These are phyloP conservation scores for Claviceps citrina DNA, from an alignment of 2,329 filamentous ascomycete species.

Conservation along the genomic window DNA sequence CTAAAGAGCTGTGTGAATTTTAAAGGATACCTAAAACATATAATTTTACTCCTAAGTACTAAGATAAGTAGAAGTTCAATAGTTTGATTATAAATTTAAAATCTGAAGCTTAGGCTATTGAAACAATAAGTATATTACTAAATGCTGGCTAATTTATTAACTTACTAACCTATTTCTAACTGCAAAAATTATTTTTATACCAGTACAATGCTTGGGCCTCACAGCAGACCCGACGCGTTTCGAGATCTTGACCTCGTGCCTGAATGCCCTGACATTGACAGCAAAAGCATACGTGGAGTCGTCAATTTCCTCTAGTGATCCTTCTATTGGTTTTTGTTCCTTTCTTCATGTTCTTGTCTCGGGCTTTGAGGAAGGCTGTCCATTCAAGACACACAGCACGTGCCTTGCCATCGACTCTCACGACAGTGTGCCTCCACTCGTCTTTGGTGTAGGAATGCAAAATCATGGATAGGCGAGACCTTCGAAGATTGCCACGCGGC, in stretches of 20 bases:
- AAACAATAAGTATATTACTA: too few species aligned
- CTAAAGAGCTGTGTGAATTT: too few species aligned
- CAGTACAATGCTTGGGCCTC: too few species aligned
- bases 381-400: neutral
- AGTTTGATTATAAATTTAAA: too few species aligned
- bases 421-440: neutral
- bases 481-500: conserved; percentile 35
- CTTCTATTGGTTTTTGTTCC: neutral
- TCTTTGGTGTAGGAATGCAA: neutral
- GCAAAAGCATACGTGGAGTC: neutral
- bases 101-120: too few species aligned
- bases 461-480: conserved; percentile 27
- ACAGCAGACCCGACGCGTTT: too few species aligned
- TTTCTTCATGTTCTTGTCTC: neutral
- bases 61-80: too few species aligned
- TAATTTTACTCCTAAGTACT: too few species aligned
- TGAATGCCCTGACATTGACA: neutral
- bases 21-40: too few species aligned
- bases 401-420: neutral
- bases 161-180: too few species aligned
- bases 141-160: too few species aligned
- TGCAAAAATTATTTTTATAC: too few species aligned
- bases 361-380: neutral
- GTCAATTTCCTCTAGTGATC: neutral
- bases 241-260: neutral